Percentiles rank a stretch among this genome's conserved stretches.
Conservation (phyloP, 768 basidiomycete genomes). For the Hygrocybe punicea region DNA sequence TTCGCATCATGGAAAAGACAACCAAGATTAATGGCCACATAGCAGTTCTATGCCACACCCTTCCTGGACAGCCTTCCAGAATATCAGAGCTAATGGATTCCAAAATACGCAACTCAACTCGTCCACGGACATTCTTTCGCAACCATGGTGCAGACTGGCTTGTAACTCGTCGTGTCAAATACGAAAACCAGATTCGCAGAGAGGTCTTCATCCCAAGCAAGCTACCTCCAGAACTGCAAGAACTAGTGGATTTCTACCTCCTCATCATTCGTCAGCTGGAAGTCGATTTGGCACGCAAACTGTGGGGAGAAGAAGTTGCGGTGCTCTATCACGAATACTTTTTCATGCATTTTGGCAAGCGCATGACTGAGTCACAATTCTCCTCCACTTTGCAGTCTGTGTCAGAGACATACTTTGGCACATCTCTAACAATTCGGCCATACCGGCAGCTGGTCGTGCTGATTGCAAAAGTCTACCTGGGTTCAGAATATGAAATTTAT, state of each 20-base stretch:
- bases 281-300: neutral
- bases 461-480: too few species aligned
- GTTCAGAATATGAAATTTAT: too few species aligned
- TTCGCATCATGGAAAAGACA: neutral
- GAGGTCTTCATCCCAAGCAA: neutral
- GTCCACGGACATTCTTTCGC: neutral
- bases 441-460: too few species aligned
- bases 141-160: neutral
- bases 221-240: neutral
- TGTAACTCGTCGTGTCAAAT: neutral
- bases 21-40: neutral
- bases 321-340: neutral
- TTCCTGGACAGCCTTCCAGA: neutral
- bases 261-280: neutral
- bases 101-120: neutral
- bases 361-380: too few species aligned
- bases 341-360: too few species aligned
- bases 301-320: neutral
- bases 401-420: too few species aligned
- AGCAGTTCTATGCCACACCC: neutral
- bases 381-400: too few species aligned
- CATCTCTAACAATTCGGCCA: too few species aligned
- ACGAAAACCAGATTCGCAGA: neutral
- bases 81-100: neutral
- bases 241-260: neutral